Evolutionary conservation across 805 yeast genomes (phyloP).

Genomic region (Tetrapisispora iriomotensis): DNA sequence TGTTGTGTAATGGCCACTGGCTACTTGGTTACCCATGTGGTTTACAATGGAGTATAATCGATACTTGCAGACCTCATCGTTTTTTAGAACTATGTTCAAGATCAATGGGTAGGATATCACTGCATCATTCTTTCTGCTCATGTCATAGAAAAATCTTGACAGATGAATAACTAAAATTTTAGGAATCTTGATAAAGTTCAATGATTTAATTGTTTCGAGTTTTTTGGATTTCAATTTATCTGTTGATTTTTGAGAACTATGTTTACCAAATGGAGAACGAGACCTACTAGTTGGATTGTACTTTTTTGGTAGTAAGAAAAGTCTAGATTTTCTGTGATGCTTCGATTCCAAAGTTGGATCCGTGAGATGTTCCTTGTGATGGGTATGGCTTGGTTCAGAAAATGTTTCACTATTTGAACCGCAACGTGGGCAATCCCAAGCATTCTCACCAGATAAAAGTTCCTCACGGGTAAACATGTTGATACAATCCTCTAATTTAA

Average conservation of each 20-base stretch:
- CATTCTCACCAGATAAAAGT: conserved; percentile 58
- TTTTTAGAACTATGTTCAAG: conserved; percentile 38
- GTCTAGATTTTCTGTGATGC: conserved; percentile 4
- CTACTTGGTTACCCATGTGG: conserved; percentile 55
- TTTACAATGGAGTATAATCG: conserved; percentile 55
- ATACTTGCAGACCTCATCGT: conserved; percentile 33
- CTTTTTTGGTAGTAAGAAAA: conserved; percentile 13
- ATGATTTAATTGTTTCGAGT: conserved; percentile 48
- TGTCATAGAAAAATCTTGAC: conserved; percentile 58
- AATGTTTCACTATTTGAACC: conserved; percentile 8
- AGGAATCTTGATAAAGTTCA: conserved; percentile 73
- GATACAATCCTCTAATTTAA: conserved; percentile 53
- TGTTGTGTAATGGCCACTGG: conserved; percentile 68
- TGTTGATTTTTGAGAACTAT: not conserved
- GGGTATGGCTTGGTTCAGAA: not conserved
- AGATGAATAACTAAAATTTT: conserved; percentile 71
- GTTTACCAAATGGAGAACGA: conserved; percentile 23
- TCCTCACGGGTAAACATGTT: conserved; percentile 54
- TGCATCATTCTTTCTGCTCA: conserved; percentile 44
- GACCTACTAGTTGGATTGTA: conserved; percentile 19
- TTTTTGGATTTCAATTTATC: conserved; percentile 15
- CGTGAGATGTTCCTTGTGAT: not conserved
- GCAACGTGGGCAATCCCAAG: conserved; percentile 80
- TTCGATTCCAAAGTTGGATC: conserved; percentile 2
- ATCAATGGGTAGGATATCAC: conserved; percentile 47